Evolutionary conservation across 1,139 yeast species (phyloP).

Genomic region (Yamadazyma diospyri): DNA sequence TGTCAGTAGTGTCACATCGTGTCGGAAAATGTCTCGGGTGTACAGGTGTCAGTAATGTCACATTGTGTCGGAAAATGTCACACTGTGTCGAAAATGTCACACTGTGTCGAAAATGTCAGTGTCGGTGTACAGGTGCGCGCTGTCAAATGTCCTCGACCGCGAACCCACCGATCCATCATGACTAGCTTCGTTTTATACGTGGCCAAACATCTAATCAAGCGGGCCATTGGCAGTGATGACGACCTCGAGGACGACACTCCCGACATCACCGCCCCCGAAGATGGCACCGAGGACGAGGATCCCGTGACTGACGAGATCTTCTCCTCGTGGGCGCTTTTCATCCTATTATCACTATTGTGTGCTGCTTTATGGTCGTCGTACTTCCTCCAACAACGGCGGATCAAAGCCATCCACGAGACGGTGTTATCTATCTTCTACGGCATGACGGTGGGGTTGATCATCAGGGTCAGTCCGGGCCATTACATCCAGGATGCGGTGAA

Average conservation of each 20-base stretch:
- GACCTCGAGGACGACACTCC: slow-evolving; percentile 43
- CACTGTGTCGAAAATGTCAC: too few relatives aligned
- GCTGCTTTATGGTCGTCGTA: slow-evolving; percentile 94
- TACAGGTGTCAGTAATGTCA: too few relatives aligned
- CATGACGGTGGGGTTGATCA: slow-evolving; percentile 89
- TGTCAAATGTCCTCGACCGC: slow-evolving; percentile 1
- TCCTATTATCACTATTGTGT: slow-evolving; percentile 72
- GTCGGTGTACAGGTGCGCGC: too few relatives aligned
- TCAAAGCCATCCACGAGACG: slow-evolving; percentile 94
- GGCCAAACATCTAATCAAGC: slow-evolving; percentile 24
- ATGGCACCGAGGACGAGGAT: slow-evolving; percentile 63
- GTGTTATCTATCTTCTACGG: slow-evolving; percentile 95
- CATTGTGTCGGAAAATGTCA: too few relatives aligned
- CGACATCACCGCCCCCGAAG: slow-evolving; percentile 52
- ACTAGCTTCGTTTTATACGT: slow-evolving; percentile 25
- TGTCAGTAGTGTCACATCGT: too few relatives aligned
- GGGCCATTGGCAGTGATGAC: slow-evolving; percentile 22
- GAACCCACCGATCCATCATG: slow-evolving; percentile 15
- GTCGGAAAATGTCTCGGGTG: too few relatives aligned
- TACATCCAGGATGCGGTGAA: slow-evolving; percentile 96
- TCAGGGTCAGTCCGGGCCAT: slow-evolving; percentile 90
- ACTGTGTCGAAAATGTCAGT: too few relatives aligned
- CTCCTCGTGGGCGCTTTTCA: slow-evolving; percentile 95
- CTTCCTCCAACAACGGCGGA: slow-evolving; percentile 84
- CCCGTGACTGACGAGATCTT: slow-evolving; percentile 96